phyloP scores from a whole-genome alignment of 805 yeast species.

The Nakazawaea ishiwadae region DNA sequence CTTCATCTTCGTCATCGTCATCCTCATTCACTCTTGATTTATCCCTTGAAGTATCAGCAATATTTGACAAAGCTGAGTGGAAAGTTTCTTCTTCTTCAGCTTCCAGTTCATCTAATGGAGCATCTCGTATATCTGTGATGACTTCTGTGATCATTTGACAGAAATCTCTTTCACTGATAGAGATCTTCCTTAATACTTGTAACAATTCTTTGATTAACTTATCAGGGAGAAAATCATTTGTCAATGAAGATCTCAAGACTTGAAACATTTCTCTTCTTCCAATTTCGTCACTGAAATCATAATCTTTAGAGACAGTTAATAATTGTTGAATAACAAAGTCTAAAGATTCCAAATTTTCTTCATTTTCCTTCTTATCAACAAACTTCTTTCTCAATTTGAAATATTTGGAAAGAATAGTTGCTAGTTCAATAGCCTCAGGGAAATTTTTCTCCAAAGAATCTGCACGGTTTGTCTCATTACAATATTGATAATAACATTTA shows the following conservation, averaged over 20 bases:
- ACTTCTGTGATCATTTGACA: conserved; percentile 81
- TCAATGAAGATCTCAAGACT: conserved; percentile 52
- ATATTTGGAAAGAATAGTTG: conserved; percentile 53
- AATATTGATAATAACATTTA: conserved; percentile 60
- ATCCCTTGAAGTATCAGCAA: conserved; percentile 17
- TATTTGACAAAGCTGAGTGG: conserved; percentile 39
- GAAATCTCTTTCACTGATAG: conserved; percentile 80
- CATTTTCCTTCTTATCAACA: conserved; percentile 15
- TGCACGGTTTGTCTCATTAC: conserved; percentile 45
- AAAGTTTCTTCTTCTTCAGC: conserved; percentile 35
- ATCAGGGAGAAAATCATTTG: conserved; percentile 53
- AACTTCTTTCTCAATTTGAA: conserved; percentile 38
- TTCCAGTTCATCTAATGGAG: conserved; percentile 35
- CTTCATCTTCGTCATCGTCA: conserved; percentile 18
- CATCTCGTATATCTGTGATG: conserved; percentile 78
- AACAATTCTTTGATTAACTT: conserved; percentile 50
- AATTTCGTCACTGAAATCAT: conserved; percentile 86
- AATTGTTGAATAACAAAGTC: conserved; percentile 77
- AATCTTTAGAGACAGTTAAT: conserved; percentile 57
- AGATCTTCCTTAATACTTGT: conserved; percentile 61
- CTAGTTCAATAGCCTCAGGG: conserved; percentile 76
- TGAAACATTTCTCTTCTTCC: conserved; percentile 77
- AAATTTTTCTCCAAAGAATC: conserved; percentile 62
- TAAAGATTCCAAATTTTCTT: conserved; percentile 40
- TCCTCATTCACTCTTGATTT: conserved; percentile 25